phyloP scores from a whole-genome alignment of 495 filamentous ascomycete species.

The Penicillium verhagenii region DNA sequence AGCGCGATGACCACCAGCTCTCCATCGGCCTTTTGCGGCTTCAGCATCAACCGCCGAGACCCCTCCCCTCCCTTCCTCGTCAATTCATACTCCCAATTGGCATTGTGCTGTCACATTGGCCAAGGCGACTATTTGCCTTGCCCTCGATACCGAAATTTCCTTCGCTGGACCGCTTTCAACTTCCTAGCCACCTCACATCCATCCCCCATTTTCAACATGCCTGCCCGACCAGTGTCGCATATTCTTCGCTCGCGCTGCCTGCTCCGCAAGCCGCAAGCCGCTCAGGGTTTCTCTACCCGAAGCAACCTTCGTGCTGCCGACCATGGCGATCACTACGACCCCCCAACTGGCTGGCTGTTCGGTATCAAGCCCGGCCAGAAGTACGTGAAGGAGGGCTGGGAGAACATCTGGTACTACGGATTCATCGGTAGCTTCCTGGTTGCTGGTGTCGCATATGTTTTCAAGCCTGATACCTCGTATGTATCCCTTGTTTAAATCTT shows the following conservation, averaged over 20 bases:
- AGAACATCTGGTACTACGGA: slow-evolving; percentile 81
- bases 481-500: slow-evolving; percentile 35
- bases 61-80: slow-evolving; percentile 32
- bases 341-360: slow-evolving; percentile 87
- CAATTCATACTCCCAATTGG: slow-evolving; percentile 24
- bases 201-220: slow-evolving; percentile 38
- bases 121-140: slow-evolving; percentile 19
- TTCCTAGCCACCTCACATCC: slow-evolving; percentile 7
- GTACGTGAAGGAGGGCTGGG: slow-evolving; percentile 94
- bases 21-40: slow-evolving; percentile 48
- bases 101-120: slow-evolving; percentile 13
- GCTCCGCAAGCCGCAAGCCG: slow-evolving; percentile 36
- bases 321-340: slow-evolving; percentile 83
- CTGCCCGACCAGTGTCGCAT: slow-evolving; percentile 41
- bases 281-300: slow-evolving; percentile 45
- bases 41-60: slow-evolving; percentile 45
- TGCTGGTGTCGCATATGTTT: slow-evolving; percentile 81
- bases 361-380: slow-evolving; percentile 92
- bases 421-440: slow-evolving; percentile 81
- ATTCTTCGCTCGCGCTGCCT: slow-evolving; percentile 44
- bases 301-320: slow-evolving; percentile 44
- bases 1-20: slow-evolving; percentile 36
- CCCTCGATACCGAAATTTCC: slow-evolving; percentile 3
- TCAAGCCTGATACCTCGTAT: slow-evolving; percentile 98
- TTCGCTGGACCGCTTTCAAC: slow-evolving; percentile 4